A percentile compares a stretch with the other conserved stretches of the same genome.
phyloP scores from a whole-genome alignment of 257 asterid genomes.

The Solanum piurae region DNA sequence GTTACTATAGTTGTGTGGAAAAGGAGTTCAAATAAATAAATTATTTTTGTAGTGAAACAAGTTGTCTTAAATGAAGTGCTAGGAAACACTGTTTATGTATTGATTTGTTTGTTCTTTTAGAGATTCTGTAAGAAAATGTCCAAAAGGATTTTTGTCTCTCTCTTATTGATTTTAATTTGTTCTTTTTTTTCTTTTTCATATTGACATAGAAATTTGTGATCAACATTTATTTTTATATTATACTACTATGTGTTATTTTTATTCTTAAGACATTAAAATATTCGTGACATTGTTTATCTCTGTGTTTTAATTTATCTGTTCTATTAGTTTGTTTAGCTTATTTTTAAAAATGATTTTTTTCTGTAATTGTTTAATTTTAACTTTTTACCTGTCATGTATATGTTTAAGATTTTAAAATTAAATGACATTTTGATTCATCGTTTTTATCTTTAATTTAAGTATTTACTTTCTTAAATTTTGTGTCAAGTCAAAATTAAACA shows the following conservation, averaged over 20 bases:
- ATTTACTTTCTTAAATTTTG: too few relatives aligned
- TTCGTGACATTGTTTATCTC: neutral
- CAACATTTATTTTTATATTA: too few relatives aligned
- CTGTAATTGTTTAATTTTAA: too few relatives aligned
- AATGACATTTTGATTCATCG: too few relatives aligned
- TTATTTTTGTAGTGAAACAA: neutral
- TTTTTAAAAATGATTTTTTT: too few relatives aligned
- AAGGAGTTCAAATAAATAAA: neutral
- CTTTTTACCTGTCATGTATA: too few relatives aligned
- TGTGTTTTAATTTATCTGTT: too few relatives aligned
- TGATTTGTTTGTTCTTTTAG: conserved; percentile 8
- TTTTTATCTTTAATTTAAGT: too few relatives aligned
- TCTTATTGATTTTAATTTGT: too few relatives aligned
- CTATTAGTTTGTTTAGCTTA: too few relatives aligned
- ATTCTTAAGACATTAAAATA: neutral
- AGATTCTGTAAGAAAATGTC: conserved; percentile 20
- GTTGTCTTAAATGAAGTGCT: neutral
- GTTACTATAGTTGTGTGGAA: neutral
- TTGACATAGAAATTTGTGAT: neutral
- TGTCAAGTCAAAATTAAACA: too few relatives aligned
- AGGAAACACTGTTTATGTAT: neutral
- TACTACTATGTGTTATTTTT: neutral
- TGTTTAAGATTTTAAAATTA: too few relatives aligned
- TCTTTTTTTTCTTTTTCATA: neutral
- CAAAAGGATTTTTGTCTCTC: neutral